These are phyloP conservation scores for Rhodocollybia butyracea DNA, from an alignment of 768 basidiomycete species.

Conservation along the genomic window DNA sequence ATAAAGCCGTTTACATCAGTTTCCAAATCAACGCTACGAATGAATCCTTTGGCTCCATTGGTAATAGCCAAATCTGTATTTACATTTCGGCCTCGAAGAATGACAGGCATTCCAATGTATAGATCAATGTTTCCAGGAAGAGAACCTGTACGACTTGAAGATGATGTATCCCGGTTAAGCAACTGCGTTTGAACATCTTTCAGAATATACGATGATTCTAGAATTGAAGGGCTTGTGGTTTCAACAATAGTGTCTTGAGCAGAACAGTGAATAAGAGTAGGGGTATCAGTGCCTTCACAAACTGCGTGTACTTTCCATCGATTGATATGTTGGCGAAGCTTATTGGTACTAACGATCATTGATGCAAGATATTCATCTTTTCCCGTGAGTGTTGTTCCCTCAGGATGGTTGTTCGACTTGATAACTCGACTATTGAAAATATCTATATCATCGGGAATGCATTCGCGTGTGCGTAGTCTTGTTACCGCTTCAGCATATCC, in stretches of 20 bases:
- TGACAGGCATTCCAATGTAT: conserved; percentile 27
- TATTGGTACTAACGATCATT: background rate
- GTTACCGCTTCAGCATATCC: conserved; percentile 13
- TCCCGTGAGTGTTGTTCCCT: background rate
- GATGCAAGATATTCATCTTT: background rate
- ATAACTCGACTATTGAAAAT: conserved; percentile 16
- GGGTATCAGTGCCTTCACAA: background rate
- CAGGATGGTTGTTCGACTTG: background rate
- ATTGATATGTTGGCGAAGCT: background rate
- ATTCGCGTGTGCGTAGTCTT: conserved; percentile 2
- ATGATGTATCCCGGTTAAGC: conserved; percentile 1
- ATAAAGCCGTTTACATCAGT: background rate
- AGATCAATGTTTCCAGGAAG: conserved; percentile 21
- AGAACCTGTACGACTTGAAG: conserved; percentile 1
- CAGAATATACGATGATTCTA: background rate
- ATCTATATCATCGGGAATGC: conserved; percentile 14
- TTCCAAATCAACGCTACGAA: conserved; percentile 9
- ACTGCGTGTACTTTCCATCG: background rate
- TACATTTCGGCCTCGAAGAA: conserved; percentile 20
- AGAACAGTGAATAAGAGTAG: background rate
- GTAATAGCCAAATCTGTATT: conserved; percentile 26
- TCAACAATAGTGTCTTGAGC: background rate
- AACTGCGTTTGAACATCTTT: background rate
- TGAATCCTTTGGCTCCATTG: conserved; percentile 25
- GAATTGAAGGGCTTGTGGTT: background rate